phyloP scores from a whole-genome alignment of 2,329 filamentous ascomycete species.

The Aspergillus brasiliensis region DNA sequence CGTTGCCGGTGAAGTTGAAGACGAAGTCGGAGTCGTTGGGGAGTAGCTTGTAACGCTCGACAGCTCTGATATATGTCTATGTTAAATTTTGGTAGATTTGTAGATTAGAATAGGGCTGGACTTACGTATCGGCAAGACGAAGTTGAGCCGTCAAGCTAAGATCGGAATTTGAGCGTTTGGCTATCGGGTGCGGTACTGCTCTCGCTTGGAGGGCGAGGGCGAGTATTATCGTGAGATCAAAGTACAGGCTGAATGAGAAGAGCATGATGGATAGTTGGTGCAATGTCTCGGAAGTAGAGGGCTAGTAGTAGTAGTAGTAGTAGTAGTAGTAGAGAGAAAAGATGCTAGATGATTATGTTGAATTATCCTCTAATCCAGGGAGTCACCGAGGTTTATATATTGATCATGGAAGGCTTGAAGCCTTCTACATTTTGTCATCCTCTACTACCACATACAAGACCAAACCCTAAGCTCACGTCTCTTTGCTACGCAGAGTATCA shows the following conservation, averaged over 20 bases:
- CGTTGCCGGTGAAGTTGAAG: slow-evolving; percentile 21
- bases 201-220: slow-evolving; percentile 11
- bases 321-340: neutral
- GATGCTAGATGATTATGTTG: slow-evolving; percentile 5
- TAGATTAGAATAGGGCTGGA: neutral
- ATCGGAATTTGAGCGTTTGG: slow-evolving; percentile 17
- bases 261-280: slow-evolving; percentile 11
- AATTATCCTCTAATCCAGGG: neutral
- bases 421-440: neutral
- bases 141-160: slow-evolving; percentile 24
- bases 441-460: neutral
- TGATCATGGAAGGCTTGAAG: neutral
- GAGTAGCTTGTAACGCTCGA: slow-evolving; percentile 27
- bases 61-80: slow-evolving; percentile 13
- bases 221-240: slow-evolving; percentile 6
- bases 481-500: neutral
- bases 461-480: neutral
- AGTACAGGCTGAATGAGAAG: slow-evolving; percentile 6
- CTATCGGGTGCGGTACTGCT: slow-evolving; percentile 18
- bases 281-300: neutral
- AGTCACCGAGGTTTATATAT: slow-evolving; percentile 8
- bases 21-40: slow-evolving; percentile 25
- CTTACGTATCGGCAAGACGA: slow-evolving; percentile 24
- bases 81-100: neutral
- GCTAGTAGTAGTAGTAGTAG: neutral